Evolutionary conservation across 1,284 basidiomycete species (phyloP).

Genomic region (Tylopilus sp.): DNA sequence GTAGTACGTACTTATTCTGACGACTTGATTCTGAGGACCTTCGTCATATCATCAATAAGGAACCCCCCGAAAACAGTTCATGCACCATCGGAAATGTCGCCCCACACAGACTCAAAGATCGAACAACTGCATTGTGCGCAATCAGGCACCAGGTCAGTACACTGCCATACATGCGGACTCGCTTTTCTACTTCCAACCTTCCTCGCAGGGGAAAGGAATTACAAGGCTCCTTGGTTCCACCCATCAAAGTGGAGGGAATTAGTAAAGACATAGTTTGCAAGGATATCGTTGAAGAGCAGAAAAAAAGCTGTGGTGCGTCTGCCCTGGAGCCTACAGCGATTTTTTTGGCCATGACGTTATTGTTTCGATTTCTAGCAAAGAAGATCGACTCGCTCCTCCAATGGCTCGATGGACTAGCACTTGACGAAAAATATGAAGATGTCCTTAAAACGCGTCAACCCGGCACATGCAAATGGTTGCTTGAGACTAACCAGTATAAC

Average conservation of each 20-base stretch:
- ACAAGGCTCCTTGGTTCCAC: neutral
- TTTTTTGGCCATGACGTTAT: neutral
- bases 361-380: neutral
- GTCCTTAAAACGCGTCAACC: neutral
- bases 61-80: neutral
- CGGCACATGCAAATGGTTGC: conserved; percentile 14
- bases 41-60: neutral
- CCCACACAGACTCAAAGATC: neutral
- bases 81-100: neutral
- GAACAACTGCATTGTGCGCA: neutral
- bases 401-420: neutral
- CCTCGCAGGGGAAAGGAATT: neutral
- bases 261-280: no score
- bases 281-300: neutral
- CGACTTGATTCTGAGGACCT: no score
- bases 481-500: neutral
- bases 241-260: neutral
- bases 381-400: neutral
- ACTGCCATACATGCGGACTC: no score
- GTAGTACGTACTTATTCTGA: no score
- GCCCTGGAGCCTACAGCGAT: no score
- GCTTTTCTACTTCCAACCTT: no score
- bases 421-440: conserved; percentile 4
- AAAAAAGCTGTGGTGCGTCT: neutral
- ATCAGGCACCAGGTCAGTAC: neutral